Evolutionary conservation across 2,329 filamentous ascomycete species (phyloP), one percentile per base, ranked within the genome.

Genomic region (Colletotrichum incanum): DNA sequence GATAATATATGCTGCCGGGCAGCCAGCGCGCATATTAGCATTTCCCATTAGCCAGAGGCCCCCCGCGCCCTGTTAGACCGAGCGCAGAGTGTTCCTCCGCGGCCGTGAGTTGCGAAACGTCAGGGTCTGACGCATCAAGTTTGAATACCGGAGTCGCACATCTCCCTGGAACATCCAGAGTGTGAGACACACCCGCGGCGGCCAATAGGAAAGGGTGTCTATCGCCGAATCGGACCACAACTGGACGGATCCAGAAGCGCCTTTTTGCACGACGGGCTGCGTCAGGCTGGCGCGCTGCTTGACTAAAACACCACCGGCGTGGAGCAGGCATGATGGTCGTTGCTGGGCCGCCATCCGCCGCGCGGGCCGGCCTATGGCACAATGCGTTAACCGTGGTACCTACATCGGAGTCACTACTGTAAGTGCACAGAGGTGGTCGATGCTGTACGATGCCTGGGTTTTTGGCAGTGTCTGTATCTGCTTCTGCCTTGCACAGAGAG

Each of bases 211-310:
- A 56, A 52, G 20, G 54, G 59, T 73, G 63, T 63, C 67, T 73
- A 71, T 71, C 63, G 67, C 73, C 71, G 73, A 73, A 73, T 72
- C 71, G 73, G 71, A 73, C 73, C 73, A 72, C 67, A 71, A 73
- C 62, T 54, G 69, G 69, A 64, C 65, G 69, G 69, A 65, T 65
- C 69, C 70, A 72, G 65, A 72, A 72, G 65, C 65, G 59, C 65
- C 65, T 70, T 72, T 70, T 70, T 70, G 52, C 52, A 70, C 59
- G 66, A 72, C 59, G 59, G 45, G 54, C 60, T 64, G 68, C 69
- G 65, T 67, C 65, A 65, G 70, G 65, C 70, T 70, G 70, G 70
- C 65, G 59, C 69, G 65, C 59, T 72, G 65, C 65, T 72, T 69
- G 54, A 72, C 70, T 72, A 72, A 72, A 72, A 59, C 59, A 70